Base-by-base conservation (phyloP, 148 eudicot genomes). In the Limonium bicolor region DNA sequence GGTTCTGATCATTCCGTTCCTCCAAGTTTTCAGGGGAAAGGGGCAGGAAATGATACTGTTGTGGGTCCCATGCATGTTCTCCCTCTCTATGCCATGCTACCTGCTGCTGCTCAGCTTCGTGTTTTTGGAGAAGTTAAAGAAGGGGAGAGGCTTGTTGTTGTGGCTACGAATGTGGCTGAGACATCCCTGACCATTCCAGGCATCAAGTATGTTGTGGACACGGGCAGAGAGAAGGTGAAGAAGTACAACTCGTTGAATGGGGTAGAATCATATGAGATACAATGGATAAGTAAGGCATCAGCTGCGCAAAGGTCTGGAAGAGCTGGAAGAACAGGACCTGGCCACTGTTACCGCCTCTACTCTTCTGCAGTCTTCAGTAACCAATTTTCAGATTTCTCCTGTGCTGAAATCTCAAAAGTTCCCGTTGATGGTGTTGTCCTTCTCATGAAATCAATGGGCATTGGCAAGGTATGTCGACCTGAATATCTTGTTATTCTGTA, bases 291-390 rank as follows among this genome's bases (percentile, higher is more conserved):
- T 53, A 75, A 84, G 56, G 97, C 93, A 13, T 90, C 97, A 27
- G 95, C 95, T 50, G 53, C 66, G 10, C 97, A 90, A 60, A 84
- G 95, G 40, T 78, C 82, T 16, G 95, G 97, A 59, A 77, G 97
- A 66, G 97, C 97, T 44, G 97, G 97, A 68, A 80, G 97, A 71
- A 90, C 97, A 1, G 84, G 93, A 14, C 95, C 97, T 36, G 95
- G 95, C 55, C 93, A 80, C 39, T 90, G 97, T 48, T 90, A 77
- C 65, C 76, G 79, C 49, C 78, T 90, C 28, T 90, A 84, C 63
- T 72, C 93, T 60, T 56, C 81, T 38, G 85, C 93, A 23, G 82
- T 57, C 19, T 70, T 77, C 25, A 64, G 28, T 49, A 60, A 70
- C 43, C 54, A 56, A 15, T 80, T 90, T 37, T 50, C 74, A 9